Base-by-base conservation (phyloP, 2,329 filamentous ascomycete species). In the Polytolypa hystricis region DNA sequence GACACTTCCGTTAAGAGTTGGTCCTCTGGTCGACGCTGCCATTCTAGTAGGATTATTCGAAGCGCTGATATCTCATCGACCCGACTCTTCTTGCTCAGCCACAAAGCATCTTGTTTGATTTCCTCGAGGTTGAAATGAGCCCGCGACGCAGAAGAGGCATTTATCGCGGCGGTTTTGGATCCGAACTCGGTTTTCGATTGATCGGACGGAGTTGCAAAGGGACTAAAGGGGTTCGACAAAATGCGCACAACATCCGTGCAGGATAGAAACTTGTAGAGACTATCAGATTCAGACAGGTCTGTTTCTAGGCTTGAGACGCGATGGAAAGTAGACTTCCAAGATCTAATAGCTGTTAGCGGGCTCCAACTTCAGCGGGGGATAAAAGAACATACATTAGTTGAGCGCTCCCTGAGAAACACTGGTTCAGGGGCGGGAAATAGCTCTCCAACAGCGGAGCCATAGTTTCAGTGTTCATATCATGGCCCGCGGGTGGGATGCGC, bases 371-470 rank as follows among this genome's bases (percentile, higher is more conserved):
- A 7, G 8, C 7, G 7, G 14, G 14, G 11, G 10, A 15, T 18
- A 25, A 32, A 38, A 35, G 37, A 34, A 32, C 58, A 29, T 71
- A 93, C 82, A 94, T 72, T 53, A 95, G 70, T 56, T 81, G 73
- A 53, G 74, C 74, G 59, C 89, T 79, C 64, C 84, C 84, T 51
- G 75, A 79, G 53, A 96, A 72, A 65, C 84, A 93, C 57, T 82
- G 78, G 62, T 85, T 81, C 61, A 95, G 71, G 55, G 85, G 77
- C 55, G 87, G 84, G 54, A 93, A 82, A 65, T 87, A 91, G 58
- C 73, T 69, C 64, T 81, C 79, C 54, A 74, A 71, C 55, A 74
- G 66, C 62, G 78, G 71, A 67, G 77, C 80, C 81, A 85, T 86
- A 56, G 54, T 53, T 49, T 43, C 43, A 47, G 48, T 55, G 54